Conservation (phyloP, 495 filamentous ascomycete genomes). For the Podospora tetraspora region DNA sequence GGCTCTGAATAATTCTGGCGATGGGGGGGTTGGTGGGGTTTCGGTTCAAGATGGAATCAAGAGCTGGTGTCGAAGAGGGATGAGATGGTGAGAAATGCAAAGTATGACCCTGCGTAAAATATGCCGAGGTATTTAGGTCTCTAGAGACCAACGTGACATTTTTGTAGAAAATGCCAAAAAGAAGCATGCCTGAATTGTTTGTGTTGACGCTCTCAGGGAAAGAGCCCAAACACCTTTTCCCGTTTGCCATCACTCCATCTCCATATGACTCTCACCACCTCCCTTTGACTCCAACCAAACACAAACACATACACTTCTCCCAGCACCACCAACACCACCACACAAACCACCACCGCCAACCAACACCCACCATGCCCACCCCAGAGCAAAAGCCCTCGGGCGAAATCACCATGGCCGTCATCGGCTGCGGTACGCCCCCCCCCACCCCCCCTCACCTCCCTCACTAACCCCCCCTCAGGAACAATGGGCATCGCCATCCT, state of each 20-base stretch:
- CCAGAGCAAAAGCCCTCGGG: slow-evolving; percentile 15
- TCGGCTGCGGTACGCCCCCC: slow-evolving; percentile 61
- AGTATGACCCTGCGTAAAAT: not conserved
- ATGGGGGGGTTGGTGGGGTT: not conserved
- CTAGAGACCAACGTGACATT: not conserved
- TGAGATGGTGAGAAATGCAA: not conserved
- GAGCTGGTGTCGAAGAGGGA: not conserved
- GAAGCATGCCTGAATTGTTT: not conserved
- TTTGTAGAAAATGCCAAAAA: not conserved
- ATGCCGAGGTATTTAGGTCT: not conserved
- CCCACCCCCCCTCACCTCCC: not conserved
- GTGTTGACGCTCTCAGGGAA: not conserved
- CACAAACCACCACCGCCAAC: not conserved
- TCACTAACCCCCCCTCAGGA: slow-evolving; percentile 38
- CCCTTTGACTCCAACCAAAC: not conserved
- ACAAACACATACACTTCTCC: not conserved
- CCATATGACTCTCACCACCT: not conserved
- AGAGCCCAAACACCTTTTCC: not conserved
- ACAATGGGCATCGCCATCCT: slow-evolving; percentile 84
- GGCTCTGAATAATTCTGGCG: not conserved
- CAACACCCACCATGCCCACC: slow-evolving; percentile 2
- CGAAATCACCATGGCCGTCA: slow-evolving; percentile 61
- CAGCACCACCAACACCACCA: slow-evolving; percentile 3
- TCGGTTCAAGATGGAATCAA: not conserved
- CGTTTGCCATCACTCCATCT: not conserved